phyloP scores from a whole-genome alignment of 2,329 filamentous ascomycete species.

The Sarocladium kiliense region DNA sequence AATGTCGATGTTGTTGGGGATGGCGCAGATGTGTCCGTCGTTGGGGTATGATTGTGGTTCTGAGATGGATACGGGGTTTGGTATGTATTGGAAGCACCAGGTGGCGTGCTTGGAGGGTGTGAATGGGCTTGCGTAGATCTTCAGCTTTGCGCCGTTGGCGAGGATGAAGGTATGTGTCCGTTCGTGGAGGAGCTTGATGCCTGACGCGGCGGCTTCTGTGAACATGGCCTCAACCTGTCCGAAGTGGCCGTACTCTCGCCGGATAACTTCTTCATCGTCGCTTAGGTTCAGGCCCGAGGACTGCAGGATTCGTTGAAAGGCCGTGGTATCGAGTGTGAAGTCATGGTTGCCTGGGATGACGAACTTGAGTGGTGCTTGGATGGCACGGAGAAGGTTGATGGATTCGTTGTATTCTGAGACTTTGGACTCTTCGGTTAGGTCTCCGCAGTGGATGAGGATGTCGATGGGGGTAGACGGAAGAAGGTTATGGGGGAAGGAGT shows the following conservation, averaged over 20 bases:
- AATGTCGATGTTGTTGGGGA: constrained; percentile 21
- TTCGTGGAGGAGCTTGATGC: constrained; percentile 28
- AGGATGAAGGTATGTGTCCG: constrained; percentile 34
- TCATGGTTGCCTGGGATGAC: constrained; percentile 49
- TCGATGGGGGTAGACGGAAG: too few species aligned
- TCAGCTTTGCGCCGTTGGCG: constrained; percentile 33
- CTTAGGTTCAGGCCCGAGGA: constrained; percentile 9
- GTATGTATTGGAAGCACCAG: constrained; percentile 40
- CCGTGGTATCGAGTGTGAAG: constrained; percentile 31
- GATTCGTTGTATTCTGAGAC: constrained; percentile 31
- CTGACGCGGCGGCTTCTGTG: constrained; percentile 15
- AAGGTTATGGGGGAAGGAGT: too few species aligned
- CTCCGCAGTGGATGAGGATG: constrained; percentile 44
- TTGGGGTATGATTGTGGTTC: constrained; percentile 9
- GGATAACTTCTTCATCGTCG: constrained; percentile 10
- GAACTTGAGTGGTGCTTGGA: constrained; percentile 41
- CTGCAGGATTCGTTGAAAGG: constrained; percentile 27
- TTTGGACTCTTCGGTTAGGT: constrained; percentile 40
- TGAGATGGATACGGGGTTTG: background rate
- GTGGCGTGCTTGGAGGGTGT: constrained; percentile 29
- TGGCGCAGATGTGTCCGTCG: constrained; percentile 20
- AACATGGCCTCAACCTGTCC: constrained; percentile 28
- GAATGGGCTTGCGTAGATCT: constrained; percentile 39
- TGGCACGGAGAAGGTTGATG: constrained; percentile 29
- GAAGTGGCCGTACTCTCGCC: constrained; percentile 28